These are phyloP conservation scores for Fistulina hepatica DNA, from an alignment of 1,284 basidiomycete species.

Conservation along the genomic window DNA sequence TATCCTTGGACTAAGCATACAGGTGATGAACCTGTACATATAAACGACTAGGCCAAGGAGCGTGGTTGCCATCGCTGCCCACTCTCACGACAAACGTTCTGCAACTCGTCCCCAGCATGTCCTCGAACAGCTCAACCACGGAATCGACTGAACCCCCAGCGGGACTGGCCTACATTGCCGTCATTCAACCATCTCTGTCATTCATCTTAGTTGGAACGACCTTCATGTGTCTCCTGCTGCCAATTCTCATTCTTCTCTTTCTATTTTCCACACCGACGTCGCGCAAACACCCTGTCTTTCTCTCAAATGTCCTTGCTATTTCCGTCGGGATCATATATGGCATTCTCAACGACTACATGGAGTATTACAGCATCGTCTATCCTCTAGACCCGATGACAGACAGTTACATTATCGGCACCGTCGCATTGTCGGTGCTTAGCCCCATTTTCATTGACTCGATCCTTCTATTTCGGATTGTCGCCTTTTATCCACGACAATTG, in stretches of 20 bases:
- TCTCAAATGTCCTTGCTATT: conserved; percentile 22
- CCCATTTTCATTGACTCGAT: conserved; percentile 25
- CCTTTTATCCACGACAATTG: conserved; percentile 21
- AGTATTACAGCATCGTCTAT: conserved; percentile 11
- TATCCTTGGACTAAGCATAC: too few species aligned
- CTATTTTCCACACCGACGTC: conserved; percentile 20
- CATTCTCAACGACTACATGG: conserved; percentile 15
- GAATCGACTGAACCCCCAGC: conserved; percentile 13
- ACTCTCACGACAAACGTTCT: too few species aligned
- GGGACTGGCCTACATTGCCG: conserved; percentile 19
- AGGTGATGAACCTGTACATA: too few species aligned
- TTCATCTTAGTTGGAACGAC: conserved; percentile 22
- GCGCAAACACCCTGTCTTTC: conserved; percentile 22
- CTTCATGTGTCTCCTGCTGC: conserved; percentile 21
- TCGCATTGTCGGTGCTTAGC: conserved; percentile 14
- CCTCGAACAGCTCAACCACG: too few species aligned
- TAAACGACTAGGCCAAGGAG: too few species aligned
- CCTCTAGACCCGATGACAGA: too few species aligned
- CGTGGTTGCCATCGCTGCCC: too few species aligned
- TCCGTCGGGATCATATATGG: conserved; percentile 20
- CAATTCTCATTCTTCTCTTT: conserved; percentile 21
- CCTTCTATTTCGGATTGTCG: conserved; percentile 23
- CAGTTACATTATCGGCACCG: conserved; percentile 13
- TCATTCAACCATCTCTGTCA: conserved; percentile 19
- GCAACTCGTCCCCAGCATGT: too few species aligned